phyloP scores from a whole-genome alignment of 176 grass and related monocot species.

The Musa troglodytarum region DNA sequence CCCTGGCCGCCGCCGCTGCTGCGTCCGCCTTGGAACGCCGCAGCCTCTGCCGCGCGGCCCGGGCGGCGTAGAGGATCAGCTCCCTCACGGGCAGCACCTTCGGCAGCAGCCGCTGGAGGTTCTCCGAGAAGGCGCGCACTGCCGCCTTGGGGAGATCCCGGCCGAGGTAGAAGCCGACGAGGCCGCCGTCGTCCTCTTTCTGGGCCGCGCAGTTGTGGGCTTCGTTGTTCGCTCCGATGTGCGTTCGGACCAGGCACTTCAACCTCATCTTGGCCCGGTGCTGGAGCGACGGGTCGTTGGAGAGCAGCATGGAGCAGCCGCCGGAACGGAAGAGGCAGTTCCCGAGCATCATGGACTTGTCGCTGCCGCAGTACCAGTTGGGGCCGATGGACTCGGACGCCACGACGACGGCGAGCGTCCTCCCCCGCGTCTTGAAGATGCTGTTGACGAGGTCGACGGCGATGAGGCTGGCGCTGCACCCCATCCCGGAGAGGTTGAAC shows the following conservation, averaged over 20 bases:
- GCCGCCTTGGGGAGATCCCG: slow-evolving; percentile 75
- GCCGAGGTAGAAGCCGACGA: slow-evolving; percentile 63
- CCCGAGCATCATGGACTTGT: slow-evolving; percentile 72
- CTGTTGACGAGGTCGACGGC: slow-evolving; percentile 64
- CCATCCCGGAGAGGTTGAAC: slow-evolving; percentile 91
- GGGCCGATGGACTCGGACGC: slow-evolving; percentile 85
- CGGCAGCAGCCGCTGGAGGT: slow-evolving; percentile 54
- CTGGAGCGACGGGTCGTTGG: slow-evolving; percentile 33
- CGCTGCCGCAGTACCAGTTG: slow-evolving; percentile 87
- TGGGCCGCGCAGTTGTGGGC: slow-evolving; percentile 78
- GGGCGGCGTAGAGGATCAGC: slow-evolving; percentile 36
- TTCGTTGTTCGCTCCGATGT: slow-evolving; percentile 67
- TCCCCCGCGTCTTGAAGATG: slow-evolving; percentile 47
- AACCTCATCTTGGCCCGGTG: slow-evolving; percentile 44
- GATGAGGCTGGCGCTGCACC: slow-evolving; percentile 81
- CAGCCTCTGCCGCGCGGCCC: slow-evolving; percentile 13
- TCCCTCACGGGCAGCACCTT: slow-evolving; percentile 52
- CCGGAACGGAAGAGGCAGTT: slow-evolving; percentile 97
- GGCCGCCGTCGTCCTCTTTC: slow-evolving; percentile 64
- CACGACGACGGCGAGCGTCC: slow-evolving; percentile 59
- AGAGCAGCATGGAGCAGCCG: slow-evolving; percentile 86
- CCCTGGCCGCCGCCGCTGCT: slow-evolving; percentile 1
- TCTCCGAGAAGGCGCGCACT: slow-evolving; percentile 56
- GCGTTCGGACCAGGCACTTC: slow-evolving; percentile 62
- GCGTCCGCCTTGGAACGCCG: background rate